Conservation (phyloP, 2,329 filamentous ascomycete genomes). For the Exophiala sideris region DNA sequence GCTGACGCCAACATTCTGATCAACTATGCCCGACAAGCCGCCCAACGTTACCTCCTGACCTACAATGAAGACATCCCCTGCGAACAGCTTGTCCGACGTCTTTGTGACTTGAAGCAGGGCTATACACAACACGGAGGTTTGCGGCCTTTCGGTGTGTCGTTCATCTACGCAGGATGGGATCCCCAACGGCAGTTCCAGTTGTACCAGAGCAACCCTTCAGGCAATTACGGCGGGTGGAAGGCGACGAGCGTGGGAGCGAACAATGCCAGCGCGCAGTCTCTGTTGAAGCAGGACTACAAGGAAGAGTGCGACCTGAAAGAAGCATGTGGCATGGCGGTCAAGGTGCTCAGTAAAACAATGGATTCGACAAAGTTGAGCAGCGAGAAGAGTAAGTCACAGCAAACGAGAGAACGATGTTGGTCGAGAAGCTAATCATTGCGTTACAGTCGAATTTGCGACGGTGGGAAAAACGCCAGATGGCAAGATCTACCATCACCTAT, state of each 20-base stretch:
- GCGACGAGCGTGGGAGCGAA: constrained; percentile 96
- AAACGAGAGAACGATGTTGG: not conserved
- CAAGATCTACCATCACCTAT: constrained; percentile 97
- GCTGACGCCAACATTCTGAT: constrained; percentile 99
- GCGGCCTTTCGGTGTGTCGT: constrained; percentile 94
- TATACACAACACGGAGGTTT: constrained; percentile 99
- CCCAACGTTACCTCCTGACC: constrained; percentile 94
- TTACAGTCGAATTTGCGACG: constrained; percentile 90
- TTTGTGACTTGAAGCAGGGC: constrained; percentile 98
- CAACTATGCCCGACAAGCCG: constrained; percentile 97
- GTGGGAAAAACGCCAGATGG: constrained; percentile 93
- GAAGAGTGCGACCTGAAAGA: constrained; percentile 95
- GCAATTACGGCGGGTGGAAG: constrained; percentile 99
- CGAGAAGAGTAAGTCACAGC: constrained; percentile 79
- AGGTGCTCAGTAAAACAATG: constrained; percentile 99
- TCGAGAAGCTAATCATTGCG: constrained; percentile 26
- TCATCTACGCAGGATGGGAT: constrained; percentile 99
- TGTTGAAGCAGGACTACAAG: constrained; percentile 99
- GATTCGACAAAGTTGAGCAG: constrained; percentile 98
- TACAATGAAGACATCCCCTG: constrained; percentile 99
- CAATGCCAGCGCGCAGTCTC: constrained; percentile 92
- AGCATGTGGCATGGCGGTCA: constrained; percentile 94
- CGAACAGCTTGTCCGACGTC: constrained; percentile 92
- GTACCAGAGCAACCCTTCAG: constrained; percentile 97
- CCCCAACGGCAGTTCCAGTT: constrained; percentile 95